phyloP scores from a whole-genome alignment of 306 rosid genomes.

The Cucumis melo region DNA sequence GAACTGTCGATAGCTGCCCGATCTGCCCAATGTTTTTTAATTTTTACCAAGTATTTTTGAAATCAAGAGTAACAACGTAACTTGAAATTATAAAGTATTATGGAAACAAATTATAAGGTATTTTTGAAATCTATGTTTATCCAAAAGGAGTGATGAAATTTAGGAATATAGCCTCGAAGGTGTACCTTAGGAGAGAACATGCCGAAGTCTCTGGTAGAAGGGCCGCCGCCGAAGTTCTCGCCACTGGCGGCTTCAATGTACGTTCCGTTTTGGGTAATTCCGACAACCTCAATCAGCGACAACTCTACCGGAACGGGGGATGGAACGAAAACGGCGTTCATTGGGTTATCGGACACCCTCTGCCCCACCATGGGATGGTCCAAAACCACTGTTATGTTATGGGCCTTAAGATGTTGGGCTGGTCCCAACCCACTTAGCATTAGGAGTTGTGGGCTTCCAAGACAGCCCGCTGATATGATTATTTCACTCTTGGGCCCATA shows the following conservation, averaged over 20 bases:
- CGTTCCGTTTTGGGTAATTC: slow-evolving; percentile 32
- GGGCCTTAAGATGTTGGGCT: slow-evolving; percentile 25
- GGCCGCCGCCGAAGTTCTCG: slow-evolving; percentile 31
- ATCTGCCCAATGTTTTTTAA: slow-evolving; percentile 12
- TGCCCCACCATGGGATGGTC: slow-evolving; percentile 52
- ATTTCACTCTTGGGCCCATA: slow-evolving; percentile 26
- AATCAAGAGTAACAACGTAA: too few relatives aligned
- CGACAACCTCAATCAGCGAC: slow-evolving; percentile 42
- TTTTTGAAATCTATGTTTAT: too few relatives aligned
- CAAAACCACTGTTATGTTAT: slow-evolving; percentile 25
- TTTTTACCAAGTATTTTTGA: too few relatives aligned
- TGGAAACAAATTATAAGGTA: too few relatives aligned
- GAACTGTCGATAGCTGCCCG: slow-evolving; percentile 33
- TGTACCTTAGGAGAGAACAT: slow-evolving; percentile 52
- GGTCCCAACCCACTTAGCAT: slow-evolving; percentile 68
- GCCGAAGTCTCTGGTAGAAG: slow-evolving; percentile 36
- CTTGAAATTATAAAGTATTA: too few relatives aligned
- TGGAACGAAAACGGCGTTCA: slow-evolving; percentile 53
- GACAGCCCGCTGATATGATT: slow-evolving; percentile 49
- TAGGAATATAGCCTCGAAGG: too few relatives aligned
- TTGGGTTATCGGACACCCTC: slow-evolving; percentile 55
- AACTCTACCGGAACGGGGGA: slow-evolving; percentile 51
- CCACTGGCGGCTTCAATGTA: slow-evolving; percentile 77
- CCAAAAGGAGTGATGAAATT: too few relatives aligned
- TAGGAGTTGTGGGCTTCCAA: slow-evolving; percentile 72